Evolutionary conservation across 2,329 filamentous ascomycete species (phyloP).

Genomic region (Colletotrichum eremochloae): DNA sequence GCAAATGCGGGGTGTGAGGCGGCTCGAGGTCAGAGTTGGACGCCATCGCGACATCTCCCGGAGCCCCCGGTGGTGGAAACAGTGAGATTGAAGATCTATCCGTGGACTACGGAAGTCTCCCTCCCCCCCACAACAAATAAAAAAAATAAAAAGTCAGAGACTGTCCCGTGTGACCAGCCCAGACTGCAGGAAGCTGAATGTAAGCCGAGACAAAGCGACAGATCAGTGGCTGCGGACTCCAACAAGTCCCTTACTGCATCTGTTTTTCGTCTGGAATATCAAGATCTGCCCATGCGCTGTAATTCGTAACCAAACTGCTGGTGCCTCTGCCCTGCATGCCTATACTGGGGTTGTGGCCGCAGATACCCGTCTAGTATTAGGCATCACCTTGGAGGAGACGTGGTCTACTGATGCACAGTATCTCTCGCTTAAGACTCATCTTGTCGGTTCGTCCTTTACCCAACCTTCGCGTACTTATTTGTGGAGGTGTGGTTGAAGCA

Average conservation of each 20-base stretch:
- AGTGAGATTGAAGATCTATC: background rate
- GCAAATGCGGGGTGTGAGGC: slow-evolving; percentile 39
- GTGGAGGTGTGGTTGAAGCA: slow-evolving; percentile 33
- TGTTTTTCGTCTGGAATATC: slow-evolving; percentile 18
- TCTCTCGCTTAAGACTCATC: slow-evolving; percentile 17
- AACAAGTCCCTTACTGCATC: background rate
- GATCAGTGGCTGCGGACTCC: slow-evolving; percentile 18
- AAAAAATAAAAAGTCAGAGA: background rate
- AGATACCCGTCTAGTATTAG: background rate
- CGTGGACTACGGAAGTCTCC: background rate
- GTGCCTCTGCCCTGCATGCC: slow-evolving; percentile 23
- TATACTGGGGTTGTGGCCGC: slow-evolving; percentile 3
- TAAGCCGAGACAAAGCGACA: background rate
- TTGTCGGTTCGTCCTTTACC: background rate
- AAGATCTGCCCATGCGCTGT: slow-evolving; percentile 13
- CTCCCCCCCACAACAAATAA: background rate
- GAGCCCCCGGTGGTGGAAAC: slow-evolving; percentile 28
- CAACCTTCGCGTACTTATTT: slow-evolving; percentile 12
- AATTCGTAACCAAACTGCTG: slow-evolving; percentile 20
- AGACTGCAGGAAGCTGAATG: background rate
- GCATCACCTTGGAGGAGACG: background rate
- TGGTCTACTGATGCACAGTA: slow-evolving; percentile 1
- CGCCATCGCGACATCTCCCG: slow-evolving; percentile 34
- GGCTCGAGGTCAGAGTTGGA: slow-evolving; percentile 27
- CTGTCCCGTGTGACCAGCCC: background rate